Conservation (phyloP, 2,329 filamentous ascomycete genomes). For the Thielaviopsis euricoi region DNA sequence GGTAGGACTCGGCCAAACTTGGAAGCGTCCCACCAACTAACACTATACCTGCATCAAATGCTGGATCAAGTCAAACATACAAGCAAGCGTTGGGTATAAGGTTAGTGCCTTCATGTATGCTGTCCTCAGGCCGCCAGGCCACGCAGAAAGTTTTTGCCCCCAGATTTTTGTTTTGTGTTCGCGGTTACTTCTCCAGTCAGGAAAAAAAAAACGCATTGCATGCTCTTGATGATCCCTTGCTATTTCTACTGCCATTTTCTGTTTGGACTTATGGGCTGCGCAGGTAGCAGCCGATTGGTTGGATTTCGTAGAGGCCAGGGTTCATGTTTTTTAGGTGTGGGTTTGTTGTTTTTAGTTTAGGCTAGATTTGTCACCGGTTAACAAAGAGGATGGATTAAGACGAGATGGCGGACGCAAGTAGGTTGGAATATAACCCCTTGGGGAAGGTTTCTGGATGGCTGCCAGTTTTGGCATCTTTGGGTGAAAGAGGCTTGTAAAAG, state of each 20-base stretch:
- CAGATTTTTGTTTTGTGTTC: background rate
- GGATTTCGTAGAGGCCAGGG: too few relatives aligned
- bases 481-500: too few relatives aligned
- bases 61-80: too few relatives aligned
- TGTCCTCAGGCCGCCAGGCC: background rate
- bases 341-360: background rate
- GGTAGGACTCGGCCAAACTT: background rate
- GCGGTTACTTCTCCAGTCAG: background rate
- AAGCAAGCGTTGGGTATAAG: too few relatives aligned
- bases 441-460: background rate
- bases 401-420: background rate
- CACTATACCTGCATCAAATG: too few relatives aligned
- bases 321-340: too few relatives aligned
- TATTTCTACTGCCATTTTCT: too few relatives aligned
- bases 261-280: too few relatives aligned
- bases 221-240: too few relatives aligned
- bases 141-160: background rate
- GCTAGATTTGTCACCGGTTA: too few relatives aligned
- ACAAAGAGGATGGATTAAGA: background rate
- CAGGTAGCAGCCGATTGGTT: too few relatives aligned
- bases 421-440: slow-evolving; percentile 1
- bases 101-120: too few relatives aligned
- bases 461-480: background rate
- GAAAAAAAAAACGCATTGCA: background rate
- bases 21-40: background rate